Evolutionary conservation across 2,329 filamentous ascomycete genomes (phyloP), one percentile per base, ranked within the genome.

Genomic region (Tolypocladium nubicola): DNA sequence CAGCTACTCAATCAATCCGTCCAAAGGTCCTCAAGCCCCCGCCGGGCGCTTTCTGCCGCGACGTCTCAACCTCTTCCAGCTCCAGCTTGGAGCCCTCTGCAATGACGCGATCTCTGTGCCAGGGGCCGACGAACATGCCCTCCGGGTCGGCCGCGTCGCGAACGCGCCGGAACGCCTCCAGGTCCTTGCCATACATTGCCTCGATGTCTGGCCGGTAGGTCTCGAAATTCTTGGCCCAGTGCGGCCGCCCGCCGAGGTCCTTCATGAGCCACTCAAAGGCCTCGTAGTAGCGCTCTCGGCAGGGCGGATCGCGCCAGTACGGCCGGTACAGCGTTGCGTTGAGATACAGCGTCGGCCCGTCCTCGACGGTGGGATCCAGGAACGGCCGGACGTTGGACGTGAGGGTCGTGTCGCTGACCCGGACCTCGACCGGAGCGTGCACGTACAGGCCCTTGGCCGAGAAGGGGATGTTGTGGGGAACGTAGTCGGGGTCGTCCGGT

Each of bases 211-310:
- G 66, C 13, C 81, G 79, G 4, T 81, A 78, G 10, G 80, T 79
- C 52, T 78, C 76, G 71, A 95, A 96, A 70, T 96, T 96, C 79
- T 96, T 96, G 9, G 91, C 91, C 89, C 91, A 96, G 72, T 96
- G 91, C 21, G 91, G 91, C 52, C 82, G 82, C 10, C 87, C 91
- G 55, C 87, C 89, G 64, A 95, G 76, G 50, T 95, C 88, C 59
- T 84, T 85, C 91, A 96, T 96, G 52, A 96, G 77, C 79, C 87
- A 93, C 71, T 96, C 91, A 62, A 96, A 96, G 1, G 87, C 91
- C 71, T 92, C 80, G 71, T 96, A 96, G 76, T 96, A 96, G 52
- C 88, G 81, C 56, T 80, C 78, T 56, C 78, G 81, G 66, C 88
- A 92, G 0, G 89, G 88, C 11, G 91, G 90, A 64, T 96, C 89